Evolutionary conservation across 306 rosid species (phyloP), one percentile per base, ranked within the genome.

Genomic region (Quercus dentata): DNA sequence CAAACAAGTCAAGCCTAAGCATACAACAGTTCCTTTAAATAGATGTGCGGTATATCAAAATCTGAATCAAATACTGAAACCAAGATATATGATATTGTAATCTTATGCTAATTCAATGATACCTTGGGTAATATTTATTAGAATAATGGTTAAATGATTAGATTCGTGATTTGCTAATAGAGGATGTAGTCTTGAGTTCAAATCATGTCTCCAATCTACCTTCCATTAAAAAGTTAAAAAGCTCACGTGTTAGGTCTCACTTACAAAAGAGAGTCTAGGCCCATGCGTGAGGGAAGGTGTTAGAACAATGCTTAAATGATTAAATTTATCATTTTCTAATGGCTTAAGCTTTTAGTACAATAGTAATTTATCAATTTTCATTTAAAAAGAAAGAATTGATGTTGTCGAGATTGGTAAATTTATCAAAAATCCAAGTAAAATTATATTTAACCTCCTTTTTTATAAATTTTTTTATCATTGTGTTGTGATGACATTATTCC

Each of bases 1-100:
- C 59, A 77, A 13, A 71, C 25, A 74, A 57, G 68, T 18, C 38
- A 75, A 63, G 78, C 74, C 72, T 64, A 76, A 71, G 35, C 72
- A 80, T 64, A 64, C 79, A 61, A 52, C 76, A 76, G 31, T 71
- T 76, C 74, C 76, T 54, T 67, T 61, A 79, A 55, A 75, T 56
- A 78, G 33, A 71, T 12, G 68, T 46, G 58, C 63, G 12, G 13
- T 13, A 74, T 59, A 61, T 49, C 5, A 51, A 58, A 71, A 21
- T 23, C 38, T 20, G 12, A 31, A 25, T 62, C 19, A 62, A 62
- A 62, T 62, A 31, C 38, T 23, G 14, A 62, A 62, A 13, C 3
- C 68, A 25, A 62, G 38, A 62, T 13, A 25, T 14, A 13, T 5
- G 27, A 27, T 62, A 25, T 62, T 62, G 15, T 25, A 62, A 62